Evolutionary conservation across 2,329 filamentous ascomycete species (phyloP).

Genomic region (Trichoderma breve): DNA sequence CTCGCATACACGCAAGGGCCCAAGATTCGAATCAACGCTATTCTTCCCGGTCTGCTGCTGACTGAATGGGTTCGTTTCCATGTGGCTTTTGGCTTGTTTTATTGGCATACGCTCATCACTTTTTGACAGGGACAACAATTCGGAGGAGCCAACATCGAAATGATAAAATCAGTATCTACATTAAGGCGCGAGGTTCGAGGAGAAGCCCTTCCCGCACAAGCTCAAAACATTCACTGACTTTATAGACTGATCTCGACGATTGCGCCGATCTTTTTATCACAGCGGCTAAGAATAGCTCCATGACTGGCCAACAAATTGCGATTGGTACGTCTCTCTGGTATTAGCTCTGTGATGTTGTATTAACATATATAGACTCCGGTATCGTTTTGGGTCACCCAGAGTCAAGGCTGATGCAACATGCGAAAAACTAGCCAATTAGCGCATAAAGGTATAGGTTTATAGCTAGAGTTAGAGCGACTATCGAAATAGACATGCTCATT

Average conservation of each 20-base stretch:
- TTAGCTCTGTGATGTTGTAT: neutral
- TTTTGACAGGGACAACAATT: slow-evolving; percentile 2
- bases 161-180: neutral
- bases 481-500: neutral
- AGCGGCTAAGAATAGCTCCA: slow-evolving; percentile 9
- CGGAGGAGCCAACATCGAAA: neutral
- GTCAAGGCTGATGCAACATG: neutral
- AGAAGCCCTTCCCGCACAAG: no score
- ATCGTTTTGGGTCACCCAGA: neutral
- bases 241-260: slow-evolving; percentile 5
- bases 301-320: slow-evolving; percentile 15
- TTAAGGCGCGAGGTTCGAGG: slow-evolving; percentile 1
- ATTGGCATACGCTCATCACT: neutral
- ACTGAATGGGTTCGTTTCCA: slow-evolving; percentile 15
- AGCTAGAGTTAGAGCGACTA: neutral
- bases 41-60: slow-evolving; percentile 12
- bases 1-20: slow-evolving; percentile 16
- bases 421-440: neutral
- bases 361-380: neutral
- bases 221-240: neutral
- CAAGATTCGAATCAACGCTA: slow-evolving; percentile 15
- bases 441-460: neutral
- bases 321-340: neutral
- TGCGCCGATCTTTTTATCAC: slow-evolving; percentile 6
- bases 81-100: neutral